Conservation (phyloP, 371 early-diverging fungal species). For the Mortierella sp. region DNA sequence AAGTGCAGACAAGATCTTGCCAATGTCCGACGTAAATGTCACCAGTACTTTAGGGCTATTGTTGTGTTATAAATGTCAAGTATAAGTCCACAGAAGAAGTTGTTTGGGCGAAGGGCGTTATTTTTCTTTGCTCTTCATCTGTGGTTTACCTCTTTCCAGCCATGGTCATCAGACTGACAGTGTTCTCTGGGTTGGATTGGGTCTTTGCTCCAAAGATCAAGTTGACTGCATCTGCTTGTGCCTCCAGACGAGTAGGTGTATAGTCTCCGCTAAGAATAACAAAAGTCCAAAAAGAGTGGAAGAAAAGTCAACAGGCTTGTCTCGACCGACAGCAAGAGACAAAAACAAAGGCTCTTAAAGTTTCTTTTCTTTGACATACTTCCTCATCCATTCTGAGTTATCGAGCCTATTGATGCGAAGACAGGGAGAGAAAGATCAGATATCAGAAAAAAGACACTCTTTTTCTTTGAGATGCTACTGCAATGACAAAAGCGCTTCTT, state of each 20-base stretch:
- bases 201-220: slow-evolving; percentile 93
- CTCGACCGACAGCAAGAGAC: too few relatives aligned
- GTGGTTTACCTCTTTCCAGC: slow-evolving; percentile 84
- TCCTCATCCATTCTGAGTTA: slow-evolving; percentile 99
- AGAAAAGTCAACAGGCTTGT: background rate
- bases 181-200: slow-evolving; percentile 95
- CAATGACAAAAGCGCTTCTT: too few relatives aligned
- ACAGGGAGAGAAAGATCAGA: background rate
- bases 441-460: background rate
- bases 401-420: slow-evolving; percentile 75
- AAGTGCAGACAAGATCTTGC: slow-evolving; percentile 89
- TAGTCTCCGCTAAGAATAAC: slow-evolving; percentile 83
- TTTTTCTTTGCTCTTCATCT: background rate
- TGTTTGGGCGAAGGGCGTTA: too few relatives aligned
- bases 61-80: too few relatives aligned
- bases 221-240: slow-evolving; percentile 96
- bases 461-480: too few relatives aligned
- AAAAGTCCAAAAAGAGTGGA: slow-evolving; percentile 1
- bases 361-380: slow-evolving; percentile 52
- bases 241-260: slow-evolving; percentile 93
- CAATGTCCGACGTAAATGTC: slow-evolving; percentile 90
- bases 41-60: slow-evolving; percentile 96
- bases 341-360: too few relatives aligned
- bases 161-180: slow-evolving; percentile 96
- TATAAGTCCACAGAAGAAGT: too few relatives aligned